Percentiles rank a stretch among this genome's conserved stretches.
Evolutionary conservation across 257 asterid genomes (phyloP).

Genomic region (Solanum pennellii): DNA sequence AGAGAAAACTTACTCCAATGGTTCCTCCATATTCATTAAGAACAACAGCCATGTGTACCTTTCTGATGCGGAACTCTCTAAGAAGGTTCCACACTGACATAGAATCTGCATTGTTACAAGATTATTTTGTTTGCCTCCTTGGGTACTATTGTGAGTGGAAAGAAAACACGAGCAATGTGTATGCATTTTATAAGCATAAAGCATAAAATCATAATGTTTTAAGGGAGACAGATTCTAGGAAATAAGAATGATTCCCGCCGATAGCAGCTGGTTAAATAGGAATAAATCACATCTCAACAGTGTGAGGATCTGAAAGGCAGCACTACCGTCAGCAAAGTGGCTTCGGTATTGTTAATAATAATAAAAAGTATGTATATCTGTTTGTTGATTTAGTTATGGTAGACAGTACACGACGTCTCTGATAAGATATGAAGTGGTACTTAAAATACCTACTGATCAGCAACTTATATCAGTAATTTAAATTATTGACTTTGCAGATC

Average conservation of each 20-base stretch:
- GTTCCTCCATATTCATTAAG: conserved; percentile 99
- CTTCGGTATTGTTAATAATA: background rate
- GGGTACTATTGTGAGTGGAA: background rate
- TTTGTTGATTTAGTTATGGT: background rate
- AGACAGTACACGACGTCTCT: background rate
- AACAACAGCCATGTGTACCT: conserved; percentile 99
- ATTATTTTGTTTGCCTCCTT: background rate
- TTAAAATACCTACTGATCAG: background rate
- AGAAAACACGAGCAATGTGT: background rate
- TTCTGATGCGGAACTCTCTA: conserved; percentile 98
- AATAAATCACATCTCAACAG: background rate
- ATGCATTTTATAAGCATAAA: background rate
- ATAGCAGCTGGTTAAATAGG: background rate
- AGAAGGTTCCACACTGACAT: conserved; percentile 99
- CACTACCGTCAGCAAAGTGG: background rate
- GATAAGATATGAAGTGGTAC: background rate
- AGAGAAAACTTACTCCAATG: conserved; percentile 62
- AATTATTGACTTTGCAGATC: background rate
- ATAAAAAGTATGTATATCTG: background rate
- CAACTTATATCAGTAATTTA: background rate
- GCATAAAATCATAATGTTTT: background rate
- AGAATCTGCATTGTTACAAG: conserved; percentile 57
- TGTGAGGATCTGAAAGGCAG: background rate
- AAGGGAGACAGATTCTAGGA: background rate
- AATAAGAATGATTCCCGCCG: background rate